phyloP scores from a whole-genome alignment of 257 asterid genomes.

The Solanum ossicruentum region DNA sequence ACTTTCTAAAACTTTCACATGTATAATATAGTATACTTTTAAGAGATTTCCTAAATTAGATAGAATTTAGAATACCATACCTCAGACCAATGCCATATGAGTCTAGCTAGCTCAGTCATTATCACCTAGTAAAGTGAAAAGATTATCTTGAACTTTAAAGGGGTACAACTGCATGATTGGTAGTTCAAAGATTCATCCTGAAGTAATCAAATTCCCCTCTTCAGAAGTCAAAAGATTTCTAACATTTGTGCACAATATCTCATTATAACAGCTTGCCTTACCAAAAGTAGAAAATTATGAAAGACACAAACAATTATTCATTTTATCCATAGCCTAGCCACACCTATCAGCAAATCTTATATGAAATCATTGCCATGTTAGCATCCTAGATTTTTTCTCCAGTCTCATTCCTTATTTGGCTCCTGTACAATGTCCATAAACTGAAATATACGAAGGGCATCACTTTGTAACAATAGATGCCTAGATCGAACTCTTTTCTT shows the following conservation, averaged over 20 bases:
- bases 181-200: neutral
- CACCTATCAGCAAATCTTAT: neutral
- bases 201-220: neutral
- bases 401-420: neutral
- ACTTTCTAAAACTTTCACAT: neutral
- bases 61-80: neutral
- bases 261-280: neutral
- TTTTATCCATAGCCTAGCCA: neutral
- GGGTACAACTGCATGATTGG: constrained; percentile 16
- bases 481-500: neutral
- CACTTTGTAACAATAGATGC: neutral
- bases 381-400: neutral
- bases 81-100: constrained; percentile 7
- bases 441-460: neutral
- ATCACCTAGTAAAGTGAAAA: constrained; percentile 13
- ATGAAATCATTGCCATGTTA: neutral
- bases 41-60: neutral
- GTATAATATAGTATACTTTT: neutral
- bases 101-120: no score
- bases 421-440: neutral
- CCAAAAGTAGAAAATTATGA: neutral
- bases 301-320: constrained; percentile 2
- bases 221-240: neutral
- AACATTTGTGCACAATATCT: neutral
- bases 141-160: constrained; percentile 13